phyloP scores from a whole-genome alignment of 2,329 filamentous ascomycete species.

The Diaporthe longicolla region DNA sequence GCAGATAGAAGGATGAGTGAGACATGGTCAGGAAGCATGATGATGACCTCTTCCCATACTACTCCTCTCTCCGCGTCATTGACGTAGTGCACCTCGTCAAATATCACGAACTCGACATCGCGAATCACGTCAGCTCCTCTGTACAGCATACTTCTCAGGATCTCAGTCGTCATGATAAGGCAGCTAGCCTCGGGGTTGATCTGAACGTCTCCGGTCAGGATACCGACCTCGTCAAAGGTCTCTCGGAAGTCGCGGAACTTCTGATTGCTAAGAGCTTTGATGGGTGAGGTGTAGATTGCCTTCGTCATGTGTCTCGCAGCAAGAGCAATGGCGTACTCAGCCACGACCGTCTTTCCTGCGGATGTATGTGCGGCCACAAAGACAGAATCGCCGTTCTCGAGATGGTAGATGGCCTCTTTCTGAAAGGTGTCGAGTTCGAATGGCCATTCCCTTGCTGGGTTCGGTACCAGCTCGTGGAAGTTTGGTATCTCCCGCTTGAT shows the following conservation, averaged over 20 bases:
- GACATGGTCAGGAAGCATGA: constrained; percentile 98
- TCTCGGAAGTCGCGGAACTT: constrained; percentile 96
- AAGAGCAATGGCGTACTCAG: constrained; percentile 96
- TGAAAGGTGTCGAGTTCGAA: constrained; percentile 99
- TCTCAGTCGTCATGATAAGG: constrained; percentile 99
- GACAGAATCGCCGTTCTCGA: constrained; percentile 96
- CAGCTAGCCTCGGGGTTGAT: constrained; percentile 98
- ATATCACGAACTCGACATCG: constrained; percentile 98
- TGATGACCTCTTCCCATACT: constrained; percentile 99
- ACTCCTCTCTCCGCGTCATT: constrained; percentile 96
- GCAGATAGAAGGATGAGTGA: constrained; percentile 95
- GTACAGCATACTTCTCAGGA: constrained; percentile 97
- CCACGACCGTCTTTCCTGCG: constrained; percentile 97
- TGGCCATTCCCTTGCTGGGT: constrained; percentile 96
- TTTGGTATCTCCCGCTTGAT: constrained; percentile 94
- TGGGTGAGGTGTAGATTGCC: constrained; percentile 98
- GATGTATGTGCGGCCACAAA: constrained; percentile 99
- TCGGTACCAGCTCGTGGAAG: constrained; percentile 91
- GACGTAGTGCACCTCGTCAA: constrained; percentile 99
- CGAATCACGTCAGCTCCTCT: constrained; percentile 94
- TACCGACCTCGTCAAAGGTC: constrained; percentile 95
- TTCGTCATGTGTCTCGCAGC: constrained; percentile 99
- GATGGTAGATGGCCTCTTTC: constrained; percentile 97
- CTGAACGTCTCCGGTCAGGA: constrained; percentile 96
- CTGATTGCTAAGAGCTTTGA: constrained; percentile 98